phyloP scores from a whole-genome alignment of 768 basidiomycete species.

The Kwoniella sp. region DNA sequence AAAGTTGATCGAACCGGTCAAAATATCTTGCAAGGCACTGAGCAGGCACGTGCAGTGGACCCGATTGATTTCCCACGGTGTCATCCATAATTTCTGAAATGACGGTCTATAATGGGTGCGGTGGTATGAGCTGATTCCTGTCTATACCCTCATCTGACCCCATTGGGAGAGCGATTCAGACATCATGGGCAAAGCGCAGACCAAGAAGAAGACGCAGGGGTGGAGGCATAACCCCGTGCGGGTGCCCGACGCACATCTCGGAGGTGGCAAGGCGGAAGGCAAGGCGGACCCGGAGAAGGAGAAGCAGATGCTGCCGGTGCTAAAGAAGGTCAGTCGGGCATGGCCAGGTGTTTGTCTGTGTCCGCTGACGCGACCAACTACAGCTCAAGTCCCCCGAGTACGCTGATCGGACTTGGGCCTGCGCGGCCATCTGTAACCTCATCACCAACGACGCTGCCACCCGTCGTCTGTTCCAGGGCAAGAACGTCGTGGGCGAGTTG shows the following conservation, averaged over 20 bases:
- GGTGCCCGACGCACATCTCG: slow-evolving; percentile 86
- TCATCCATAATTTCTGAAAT: background rate
- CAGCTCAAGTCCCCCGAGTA: slow-evolving; percentile 56
- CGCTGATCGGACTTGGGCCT: slow-evolving; percentile 87
- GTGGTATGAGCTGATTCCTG: background rate
- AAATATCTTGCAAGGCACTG: too few species aligned
- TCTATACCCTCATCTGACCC: background rate
- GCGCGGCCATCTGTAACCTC: slow-evolving; percentile 89
- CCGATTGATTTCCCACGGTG: background rate
- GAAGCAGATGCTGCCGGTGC: slow-evolving; percentile 75
- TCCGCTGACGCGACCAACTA: slow-evolving; percentile 1
- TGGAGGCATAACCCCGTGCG: slow-evolving; percentile 90
- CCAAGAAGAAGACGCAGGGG: slow-evolving; percentile 63
- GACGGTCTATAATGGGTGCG: background rate
- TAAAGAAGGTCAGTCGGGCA: slow-evolving; percentile 67
- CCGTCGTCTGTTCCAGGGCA: slow-evolving; percentile 78
- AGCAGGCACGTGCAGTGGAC: too few species aligned
- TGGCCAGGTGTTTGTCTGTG: background rate
- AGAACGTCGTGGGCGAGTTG: slow-evolving; percentile 79
- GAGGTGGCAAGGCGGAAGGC: slow-evolving; percentile 66
- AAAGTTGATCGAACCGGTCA: too few species aligned
- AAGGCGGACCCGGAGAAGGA: slow-evolving; percentile 61
- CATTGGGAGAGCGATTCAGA: background rate
- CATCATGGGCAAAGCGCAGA: slow-evolving; percentile 85
- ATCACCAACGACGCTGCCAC: slow-evolving; percentile 95